Evolutionary conservation across 495 filamentous ascomycete genomes (phyloP).

Genomic region (Penicillium lividum): DNA sequence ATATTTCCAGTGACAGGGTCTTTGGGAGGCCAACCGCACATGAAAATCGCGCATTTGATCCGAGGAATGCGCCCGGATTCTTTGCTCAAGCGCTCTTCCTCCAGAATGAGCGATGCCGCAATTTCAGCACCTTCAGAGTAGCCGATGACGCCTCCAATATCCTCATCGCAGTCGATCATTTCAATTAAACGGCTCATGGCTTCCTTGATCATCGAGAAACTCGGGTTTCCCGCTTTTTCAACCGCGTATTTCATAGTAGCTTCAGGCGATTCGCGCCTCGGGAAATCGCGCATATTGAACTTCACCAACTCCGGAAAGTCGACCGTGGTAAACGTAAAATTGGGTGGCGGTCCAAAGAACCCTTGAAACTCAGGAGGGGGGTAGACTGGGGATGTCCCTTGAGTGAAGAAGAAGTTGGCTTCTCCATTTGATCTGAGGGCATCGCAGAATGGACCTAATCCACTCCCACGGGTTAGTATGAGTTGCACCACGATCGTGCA

Average conservation of each 20-base stretch:
- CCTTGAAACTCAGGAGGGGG: slow-evolving; percentile 17
- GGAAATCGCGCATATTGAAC: slow-evolving; percentile 24
- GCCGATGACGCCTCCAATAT: slow-evolving; percentile 48
- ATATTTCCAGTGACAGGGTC: slow-evolving; percentile 45
- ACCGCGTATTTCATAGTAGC: slow-evolving; percentile 17
- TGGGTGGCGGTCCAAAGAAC: slow-evolving; percentile 35
- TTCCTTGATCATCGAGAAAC: slow-evolving; percentile 8
- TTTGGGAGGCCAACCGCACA: slow-evolving; percentile 55
- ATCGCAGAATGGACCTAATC: slow-evolving; percentile 23
- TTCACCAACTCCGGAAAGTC: slow-evolving; percentile 11
- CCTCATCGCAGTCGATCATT: slow-evolving; percentile 34
- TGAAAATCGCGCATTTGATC: slow-evolving; percentile 59
- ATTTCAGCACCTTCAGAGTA: slow-evolving; percentile 64
- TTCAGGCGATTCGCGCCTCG: slow-evolving; percentile 26
- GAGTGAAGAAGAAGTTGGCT: slow-evolving; percentile 27
- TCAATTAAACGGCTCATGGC: slow-evolving; percentile 23
- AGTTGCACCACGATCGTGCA: not conserved
- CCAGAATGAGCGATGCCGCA: slow-evolving; percentile 54
- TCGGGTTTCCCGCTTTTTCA: slow-evolving; percentile 14
- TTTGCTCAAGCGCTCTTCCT: slow-evolving; percentile 43
- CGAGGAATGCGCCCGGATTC: slow-evolving; percentile 38
- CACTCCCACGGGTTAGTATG: not conserved
- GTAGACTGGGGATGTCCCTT: slow-evolving; percentile 22
- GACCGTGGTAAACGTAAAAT: slow-evolving; percentile 23
- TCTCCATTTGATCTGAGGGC: slow-evolving; percentile 16